Evolutionary conservation across 1,284 basidiomycete species (phyloP).

Genomic region (Flammula alnicola): DNA sequence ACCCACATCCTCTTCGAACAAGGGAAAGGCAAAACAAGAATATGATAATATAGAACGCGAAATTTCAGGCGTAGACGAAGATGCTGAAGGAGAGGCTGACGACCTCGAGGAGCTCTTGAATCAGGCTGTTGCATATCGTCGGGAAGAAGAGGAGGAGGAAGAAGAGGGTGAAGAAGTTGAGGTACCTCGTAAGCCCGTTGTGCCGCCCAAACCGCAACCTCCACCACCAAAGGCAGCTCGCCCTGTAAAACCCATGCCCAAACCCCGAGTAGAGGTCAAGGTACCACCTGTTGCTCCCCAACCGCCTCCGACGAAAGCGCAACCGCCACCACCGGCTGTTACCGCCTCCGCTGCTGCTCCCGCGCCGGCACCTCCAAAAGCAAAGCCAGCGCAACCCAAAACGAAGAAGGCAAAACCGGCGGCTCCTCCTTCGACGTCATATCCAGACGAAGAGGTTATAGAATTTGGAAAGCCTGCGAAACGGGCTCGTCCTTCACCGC

Average conservation of each 20-base stretch:
- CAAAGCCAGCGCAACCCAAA: slow-evolving; percentile 21
- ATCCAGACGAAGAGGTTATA: slow-evolving; percentile 43
- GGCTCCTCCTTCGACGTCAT: slow-evolving; percentile 27
- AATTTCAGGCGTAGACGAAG: slow-evolving; percentile 38
- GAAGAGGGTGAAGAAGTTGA: slow-evolving; percentile 49
- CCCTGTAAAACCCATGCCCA: slow-evolving; percentile 30
- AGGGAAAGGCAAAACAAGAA: slow-evolving; percentile 26
- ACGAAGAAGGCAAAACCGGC: slow-evolving; percentile 18
- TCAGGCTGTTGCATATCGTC: slow-evolving; percentile 21
- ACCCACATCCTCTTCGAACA: slow-evolving; percentile 22
- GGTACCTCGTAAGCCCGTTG: slow-evolving; percentile 31
- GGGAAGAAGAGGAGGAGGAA: slow-evolving; percentile 46
- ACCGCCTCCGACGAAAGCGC: slow-evolving; percentile 18
- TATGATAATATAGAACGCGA: slow-evolving; percentile 41
- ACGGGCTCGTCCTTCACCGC: slow-evolving; percentile 15
- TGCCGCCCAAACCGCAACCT: slow-evolving; percentile 30
- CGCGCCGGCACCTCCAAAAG: slow-evolving; percentile 24
- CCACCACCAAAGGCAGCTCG: slow-evolving; percentile 28
- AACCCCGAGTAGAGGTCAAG: slow-evolving; percentile 26
- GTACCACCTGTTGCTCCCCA: too few species aligned
- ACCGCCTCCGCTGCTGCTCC: slow-evolving; percentile 17
- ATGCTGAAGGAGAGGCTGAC: slow-evolving; percentile 50
- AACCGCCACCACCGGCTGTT: slow-evolving; percentile 18
- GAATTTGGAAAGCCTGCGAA: slow-evolving; percentile 35
- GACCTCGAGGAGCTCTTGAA: slow-evolving; percentile 36